These are phyloP conservation scores for Meripilus lineatus DNA, from an alignment of 1,284 basidiomycete genomes.

Conservation along the genomic window DNA sequence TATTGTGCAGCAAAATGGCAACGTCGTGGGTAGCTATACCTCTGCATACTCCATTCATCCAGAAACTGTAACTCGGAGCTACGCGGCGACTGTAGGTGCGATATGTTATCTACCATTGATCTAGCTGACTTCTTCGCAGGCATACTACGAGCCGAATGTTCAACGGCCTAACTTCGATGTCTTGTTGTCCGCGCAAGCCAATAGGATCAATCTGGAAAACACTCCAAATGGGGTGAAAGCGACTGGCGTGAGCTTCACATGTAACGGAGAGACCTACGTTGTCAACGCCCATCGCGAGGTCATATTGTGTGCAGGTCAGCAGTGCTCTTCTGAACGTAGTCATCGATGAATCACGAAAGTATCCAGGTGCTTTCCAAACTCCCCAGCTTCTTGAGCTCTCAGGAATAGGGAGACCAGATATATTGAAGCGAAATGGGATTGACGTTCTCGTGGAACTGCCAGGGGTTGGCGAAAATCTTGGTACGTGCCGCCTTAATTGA, in stretches of 20 bases:
- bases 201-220: conserved; percentile 11
- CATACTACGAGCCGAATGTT: conserved; percentile 17
- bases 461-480: conserved; percentile 10
- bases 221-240: conserved; percentile 12
- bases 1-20: neutral
- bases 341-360: neutral
- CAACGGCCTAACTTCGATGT: conserved; percentile 19
- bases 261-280: conserved; percentile 21
- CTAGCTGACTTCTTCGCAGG: conserved; percentile 10
- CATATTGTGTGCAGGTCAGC: conserved; percentile 19
- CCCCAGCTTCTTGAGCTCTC: conserved; percentile 17
- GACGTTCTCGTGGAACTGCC: conserved; percentile 13
- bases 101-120: neutral
- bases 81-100: conserved; percentile 4
- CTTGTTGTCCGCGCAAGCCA: conserved; percentile 16
- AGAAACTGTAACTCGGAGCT: conserved; percentile 4
- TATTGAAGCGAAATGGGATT: conserved; percentile 12
- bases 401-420: conserved; percentile 14
- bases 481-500: conserved; percentile 6
- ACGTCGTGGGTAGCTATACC: neutral
- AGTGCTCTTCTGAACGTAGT: neutral
- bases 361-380: neutral
- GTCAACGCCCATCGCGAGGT: conserved; percentile 21
- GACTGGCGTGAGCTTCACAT: conserved; percentile 23
- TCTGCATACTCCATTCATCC: neutral